Percentiles rank a stretch among this genome's conserved stretches.
Evolutionary conservation across 1,139 yeast species (phyloP).

Genomic region (Yamadazyma sp.): DNA sequence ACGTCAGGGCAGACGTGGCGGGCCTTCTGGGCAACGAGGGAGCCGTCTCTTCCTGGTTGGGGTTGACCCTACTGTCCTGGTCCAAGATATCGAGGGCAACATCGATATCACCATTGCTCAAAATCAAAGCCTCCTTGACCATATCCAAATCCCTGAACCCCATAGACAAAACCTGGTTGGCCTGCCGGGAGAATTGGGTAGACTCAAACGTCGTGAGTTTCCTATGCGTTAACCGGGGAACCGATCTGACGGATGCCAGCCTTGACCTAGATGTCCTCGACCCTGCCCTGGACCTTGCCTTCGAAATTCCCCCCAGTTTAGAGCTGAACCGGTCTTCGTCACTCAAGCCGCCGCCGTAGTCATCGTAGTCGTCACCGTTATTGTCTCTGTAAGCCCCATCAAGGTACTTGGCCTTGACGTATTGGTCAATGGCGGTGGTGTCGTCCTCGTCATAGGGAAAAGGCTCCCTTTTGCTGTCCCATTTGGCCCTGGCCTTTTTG

Average conservation of each 20-base stretch:
- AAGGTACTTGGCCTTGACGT: conserved; percentile 54
- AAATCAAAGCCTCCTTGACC: conserved; percentile 49
- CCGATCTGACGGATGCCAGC: conserved; percentile 22
- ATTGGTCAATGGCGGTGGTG: conserved; percentile 46
- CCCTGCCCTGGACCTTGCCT: conserved; percentile 12
- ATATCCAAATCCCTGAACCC: conserved; percentile 52
- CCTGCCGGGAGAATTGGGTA: conserved; percentile 38
- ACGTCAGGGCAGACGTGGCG: conserved; percentile 11
- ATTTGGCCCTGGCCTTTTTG: conserved; percentile 57
- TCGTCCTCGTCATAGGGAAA: conserved; percentile 72
- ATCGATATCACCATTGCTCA: conserved; percentile 49
- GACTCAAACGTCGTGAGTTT: conserved; percentile 44
- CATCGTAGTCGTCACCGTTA: conserved; percentile 21
- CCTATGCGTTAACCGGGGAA: conserved; percentile 42
- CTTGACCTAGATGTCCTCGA: conserved; percentile 16
- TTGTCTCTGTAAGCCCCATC: conserved; percentile 46
- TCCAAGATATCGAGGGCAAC: conserved; percentile 50
- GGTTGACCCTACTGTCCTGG: conserved; percentile 38
- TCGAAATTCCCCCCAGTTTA: not conserved
- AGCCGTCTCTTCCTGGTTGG: conserved; percentile 34
- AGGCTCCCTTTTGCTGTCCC: conserved; percentile 62
- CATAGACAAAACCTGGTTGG: conserved; percentile 37
- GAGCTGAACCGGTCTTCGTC: conserved; percentile 7
- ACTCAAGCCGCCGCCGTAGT: conserved; percentile 13
- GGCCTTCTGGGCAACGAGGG: conserved; percentile 53